phyloP scores from a whole-genome alignment of 2,329 filamentous ascomycete genomes.

The Fusarium austroafricanum region DNA sequence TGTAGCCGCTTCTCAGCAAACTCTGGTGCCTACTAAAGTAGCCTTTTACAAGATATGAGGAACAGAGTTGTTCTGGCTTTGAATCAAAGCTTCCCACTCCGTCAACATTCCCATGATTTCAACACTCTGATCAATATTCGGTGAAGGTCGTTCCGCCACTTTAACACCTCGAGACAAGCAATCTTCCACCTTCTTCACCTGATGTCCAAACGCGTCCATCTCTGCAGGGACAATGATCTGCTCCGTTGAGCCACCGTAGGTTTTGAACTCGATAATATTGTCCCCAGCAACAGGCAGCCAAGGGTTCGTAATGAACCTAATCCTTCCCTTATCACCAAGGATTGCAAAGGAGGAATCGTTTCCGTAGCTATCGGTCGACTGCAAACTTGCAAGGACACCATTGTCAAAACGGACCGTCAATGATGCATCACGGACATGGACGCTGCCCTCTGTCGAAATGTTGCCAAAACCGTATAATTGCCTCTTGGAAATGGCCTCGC shows the following conservation, averaged over 20 bases:
- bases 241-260: background rate
- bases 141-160: slow-evolving; percentile 7
- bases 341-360: slow-evolving; percentile 4
- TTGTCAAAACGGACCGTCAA: slow-evolving; percentile 10
- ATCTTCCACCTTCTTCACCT: slow-evolving; percentile 14
- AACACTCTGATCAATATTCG: slow-evolving; percentile 15
- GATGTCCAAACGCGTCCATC: slow-evolving; percentile 5
- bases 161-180: background rate
- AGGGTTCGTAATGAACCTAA: slow-evolving; percentile 7
- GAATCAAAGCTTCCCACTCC: slow-evolving; percentile 13
- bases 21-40: rapidly evolving
- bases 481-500: background rate
- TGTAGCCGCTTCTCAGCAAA: background rate
- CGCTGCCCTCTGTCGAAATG: background rate
- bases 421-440: slow-evolving; percentile 17
- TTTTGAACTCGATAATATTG: slow-evolving; percentile 18
- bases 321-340: slow-evolving; percentile 10
- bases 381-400: slow-evolving; percentile 3
- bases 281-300: slow-evolving; percentile 5
- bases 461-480: slow-evolving; percentile 13
- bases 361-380: slow-evolving; percentile 18
- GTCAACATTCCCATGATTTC: slow-evolving; percentile 17
- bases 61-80: background rate
- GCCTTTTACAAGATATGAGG: too few relatives aligned
- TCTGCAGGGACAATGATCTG: background rate